phyloP scores from a whole-genome alignment of 108 stramenopile species.

The Pseudonitzschia delicatissima region DNA sequence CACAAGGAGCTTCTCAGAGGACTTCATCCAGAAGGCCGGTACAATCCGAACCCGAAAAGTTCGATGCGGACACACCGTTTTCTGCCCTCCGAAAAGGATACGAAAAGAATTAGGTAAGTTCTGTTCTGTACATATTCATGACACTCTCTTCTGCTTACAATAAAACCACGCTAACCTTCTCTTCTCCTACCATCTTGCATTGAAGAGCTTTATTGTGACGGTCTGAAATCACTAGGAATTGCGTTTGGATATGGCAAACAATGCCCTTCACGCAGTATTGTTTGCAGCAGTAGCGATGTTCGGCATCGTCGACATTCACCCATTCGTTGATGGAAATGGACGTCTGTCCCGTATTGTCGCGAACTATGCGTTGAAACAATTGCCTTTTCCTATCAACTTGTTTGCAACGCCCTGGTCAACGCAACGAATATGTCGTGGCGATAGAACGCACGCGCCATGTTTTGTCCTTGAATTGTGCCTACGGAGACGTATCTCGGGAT shows the following conservation, averaged over 20 bases:
- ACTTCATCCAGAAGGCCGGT: slow-evolving; percentile 31
- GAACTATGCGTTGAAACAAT: slow-evolving; percentile 33
- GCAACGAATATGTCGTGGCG: slow-evolving; percentile 36
- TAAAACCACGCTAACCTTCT: not conserved
- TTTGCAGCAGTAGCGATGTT: slow-evolving; percentile 47
- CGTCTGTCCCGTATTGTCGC: slow-evolving; percentile 35
- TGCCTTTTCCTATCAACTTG: slow-evolving; percentile 42
- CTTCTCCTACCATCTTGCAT: not conserved
- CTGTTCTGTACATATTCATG: slow-evolving; percentile 1
- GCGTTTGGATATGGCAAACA: slow-evolving; percentile 3
- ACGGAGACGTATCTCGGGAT: slow-evolving; percentile 11
- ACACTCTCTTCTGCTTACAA: slow-evolving; percentile 3
- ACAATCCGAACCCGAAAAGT: slow-evolving; percentile 33
- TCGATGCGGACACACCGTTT: slow-evolving; percentile 27
- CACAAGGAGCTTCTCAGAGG: slow-evolving; percentile 21
- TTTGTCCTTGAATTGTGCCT: slow-evolving; percentile 7
- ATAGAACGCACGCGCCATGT: slow-evolving; percentile 27
- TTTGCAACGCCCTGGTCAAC: slow-evolving; percentile 42
- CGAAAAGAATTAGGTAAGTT: slow-evolving; percentile 23
- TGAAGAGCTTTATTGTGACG: not conserved
- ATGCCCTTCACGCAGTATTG: slow-evolving; percentile 15
- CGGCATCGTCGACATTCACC: slow-evolving; percentile 45
- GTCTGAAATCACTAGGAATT: slow-evolving; percentile 8
- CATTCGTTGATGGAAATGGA: slow-evolving; percentile 52
- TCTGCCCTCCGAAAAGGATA: slow-evolving; percentile 23